Conservation (phyloP, 768 basidiomycete species). For the Erythrobasidium yunnanense region DNA sequence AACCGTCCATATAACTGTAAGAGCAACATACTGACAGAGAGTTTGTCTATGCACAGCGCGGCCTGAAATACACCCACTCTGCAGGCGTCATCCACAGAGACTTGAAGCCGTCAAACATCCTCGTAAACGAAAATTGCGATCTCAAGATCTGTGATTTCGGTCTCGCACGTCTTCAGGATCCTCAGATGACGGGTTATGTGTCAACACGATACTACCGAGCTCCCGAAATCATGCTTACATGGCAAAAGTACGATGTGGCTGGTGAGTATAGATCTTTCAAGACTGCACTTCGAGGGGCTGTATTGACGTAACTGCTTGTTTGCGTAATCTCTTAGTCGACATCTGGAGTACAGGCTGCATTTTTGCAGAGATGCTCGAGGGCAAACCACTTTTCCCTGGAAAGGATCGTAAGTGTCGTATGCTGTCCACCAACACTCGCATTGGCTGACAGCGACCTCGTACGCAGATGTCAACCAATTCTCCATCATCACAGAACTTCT, state of each 20-base stretch:
- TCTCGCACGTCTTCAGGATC: conserved; percentile 94
- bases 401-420: conserved; percentile 94
- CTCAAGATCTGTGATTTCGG: conserved; percentile 99
- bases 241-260: conserved; percentile 99
- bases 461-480: conserved; percentile 92
- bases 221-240: conserved; percentile 99
- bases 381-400: conserved; percentile 95
- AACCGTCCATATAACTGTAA: no score
- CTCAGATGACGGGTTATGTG: conserved; percentile 99
- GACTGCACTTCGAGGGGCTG: background rate
- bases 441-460: background rate
- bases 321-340: conserved; percentile 51
- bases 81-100: conserved; percentile 98
- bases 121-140: conserved; percentile 99
- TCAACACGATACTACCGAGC: conserved; percentile 98
- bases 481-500: conserved; percentile 97
- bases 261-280: conserved; percentile 37
- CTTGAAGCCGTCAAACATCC: conserved; percentile 98
- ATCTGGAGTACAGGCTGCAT: conserved; percentile 99
- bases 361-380: conserved; percentile 98
- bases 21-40: background rate
- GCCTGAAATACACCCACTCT: conserved; percentile 97
- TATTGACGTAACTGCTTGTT: background rate
- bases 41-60: conserved; percentile 52
- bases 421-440: no score